Evolutionary conservation across 208 protist species (phyloP), one percentile per base, ranked within the genome.

Genomic region (Trichomonas vaginalis): DNA sequence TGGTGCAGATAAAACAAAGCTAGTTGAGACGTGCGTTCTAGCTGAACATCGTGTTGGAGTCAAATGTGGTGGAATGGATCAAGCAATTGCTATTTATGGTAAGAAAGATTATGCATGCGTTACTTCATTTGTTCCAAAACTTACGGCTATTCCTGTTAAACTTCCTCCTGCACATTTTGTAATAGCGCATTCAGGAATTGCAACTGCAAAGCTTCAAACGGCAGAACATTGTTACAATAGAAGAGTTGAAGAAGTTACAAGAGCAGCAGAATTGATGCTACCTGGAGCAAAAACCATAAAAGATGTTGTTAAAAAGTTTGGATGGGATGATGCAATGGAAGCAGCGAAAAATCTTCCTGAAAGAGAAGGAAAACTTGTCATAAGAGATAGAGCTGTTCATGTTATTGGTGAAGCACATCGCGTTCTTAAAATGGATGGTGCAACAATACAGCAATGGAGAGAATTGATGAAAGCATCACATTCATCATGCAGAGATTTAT

Each of bases 1-100:
- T 17, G 32, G 4, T 61, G 35, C 37, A 42, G 79, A 86, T 15
- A 47, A 56, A 47, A 12, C 23, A 47, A 12, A 0, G 17, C 17
- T 95, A 15, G 42, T 56, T n/a, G 3, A 95, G 4, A 6, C 6
- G 3, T 40, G 27, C 6, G n/a, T 95, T 47, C 45, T 56, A 56
- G 40, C 46, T 23, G 86, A 95, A 95, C 86, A 56, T 37, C 47
- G 47, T 56, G 86, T 95, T 95, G 86, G 86, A n/a, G 39, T 95
- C 45, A 95, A 95, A 9, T 61, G 46, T 61, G 86, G 86, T 40
- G 86, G 86, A 35, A 95, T 95, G 86, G 86, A 95, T 56, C 86
- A 95, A 56, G 14, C 23, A 6, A 95, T 95, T n/a, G 23, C 47
- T 9, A 95, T 95, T 47, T 61, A 17, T 9, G 86, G 86, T 21